Base-by-base conservation (phyloP, 2,329 filamentous ascomycete species). In the Penicillium oxalicum region DNA sequence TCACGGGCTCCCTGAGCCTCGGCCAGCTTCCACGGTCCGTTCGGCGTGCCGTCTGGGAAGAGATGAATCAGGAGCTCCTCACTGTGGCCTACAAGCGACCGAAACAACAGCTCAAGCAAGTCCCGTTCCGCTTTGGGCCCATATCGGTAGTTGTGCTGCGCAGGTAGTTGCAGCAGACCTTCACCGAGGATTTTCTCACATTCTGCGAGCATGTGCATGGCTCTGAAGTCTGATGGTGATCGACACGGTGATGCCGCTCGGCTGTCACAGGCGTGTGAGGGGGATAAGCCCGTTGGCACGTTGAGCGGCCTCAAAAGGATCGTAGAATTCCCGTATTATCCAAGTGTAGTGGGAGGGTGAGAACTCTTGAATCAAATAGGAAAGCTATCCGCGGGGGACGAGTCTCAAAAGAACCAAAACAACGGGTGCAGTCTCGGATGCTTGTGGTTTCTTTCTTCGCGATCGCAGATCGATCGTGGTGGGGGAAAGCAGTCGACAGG, bases 1-100 rank as follows among this genome's bases (percentile, higher is more conserved):
- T 95, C 90, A 49, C 89, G 78, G n/a, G 88, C 88, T 13, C 91
- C 91, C 66, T 98, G 94, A 12, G 91, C 91, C 60, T 88, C 84
- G 52, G 86, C 81, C 35, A 98, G 76, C 69, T 87, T 93, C 79
- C 91, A 86, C 39, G 75, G 72, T 35, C 76, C 77, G 40, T 73
- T 74, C 7, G 85, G 80, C 36, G 77, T 78, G 9, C 89, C 88
- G 36, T 85, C 76, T 1, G 90, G 90, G 63, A 98, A 98, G 61
- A 98, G 81, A 13, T 89, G 78, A 43, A 77, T 76, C 64, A 97
- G 76, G 62, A 91, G 84, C 54, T 91, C 84, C 49, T 80, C 74
- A 52, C 83, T 83, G 54, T 87, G 83, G 52, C 83, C 86, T 29
- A 88, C 87, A 60, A 98, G 81, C 45, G 87, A 94, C 74, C 83